Base-by-base conservation (phyloP, 257 asterid species). In the Paulownia fortunei region DNA sequence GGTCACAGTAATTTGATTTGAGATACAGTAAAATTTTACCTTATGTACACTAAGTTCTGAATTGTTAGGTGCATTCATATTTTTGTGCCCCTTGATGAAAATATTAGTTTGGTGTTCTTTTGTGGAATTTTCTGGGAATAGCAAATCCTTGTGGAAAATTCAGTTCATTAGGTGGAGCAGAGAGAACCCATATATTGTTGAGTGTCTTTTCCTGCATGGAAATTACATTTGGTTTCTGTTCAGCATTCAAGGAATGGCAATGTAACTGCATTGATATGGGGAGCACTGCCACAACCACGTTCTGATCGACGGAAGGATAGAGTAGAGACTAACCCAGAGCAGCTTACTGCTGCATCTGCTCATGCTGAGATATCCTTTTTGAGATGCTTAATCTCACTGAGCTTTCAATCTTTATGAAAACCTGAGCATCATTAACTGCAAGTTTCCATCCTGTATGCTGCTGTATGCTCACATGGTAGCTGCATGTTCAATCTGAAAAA, bases 281-380 rank as follows among this genome's bases (percentile, higher is more conserved):
- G 86, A 77, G 97, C 97, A 18, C 83, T 92, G 72, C 97, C 97
- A 21, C 97, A 92, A 73, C 97, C 96, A 36, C 97, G 97, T 26
- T 87, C 88, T 26, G 97, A 92, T 82, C 85, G 97, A 62, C 84
- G 73, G 79, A 92, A 90, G 84, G 97, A 92, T 74, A 88, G 97
- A 64, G 97, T 92, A 51, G 97, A 92, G 85, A 92, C 97, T 36
- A 92, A 92, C 74, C 97, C 97, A 1, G 97, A 92, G 77, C 97
- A 92, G 86, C 87, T 92, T 81, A 90, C 97, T 39, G 97, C 97
- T 16, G 97, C 97, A 62, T 89, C 97, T 42, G 83, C 72, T 74
- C 89, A 89, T 66, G 97, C 97, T 41, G 97, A 92, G 83, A 92
- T 90, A 92, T 89, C 97, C 97, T 90, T 89, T 66, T 52, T 64